phyloP scores from a whole-genome alignment of 202 grass and related monocot genomes.

The Panicum virgatum region DNA sequence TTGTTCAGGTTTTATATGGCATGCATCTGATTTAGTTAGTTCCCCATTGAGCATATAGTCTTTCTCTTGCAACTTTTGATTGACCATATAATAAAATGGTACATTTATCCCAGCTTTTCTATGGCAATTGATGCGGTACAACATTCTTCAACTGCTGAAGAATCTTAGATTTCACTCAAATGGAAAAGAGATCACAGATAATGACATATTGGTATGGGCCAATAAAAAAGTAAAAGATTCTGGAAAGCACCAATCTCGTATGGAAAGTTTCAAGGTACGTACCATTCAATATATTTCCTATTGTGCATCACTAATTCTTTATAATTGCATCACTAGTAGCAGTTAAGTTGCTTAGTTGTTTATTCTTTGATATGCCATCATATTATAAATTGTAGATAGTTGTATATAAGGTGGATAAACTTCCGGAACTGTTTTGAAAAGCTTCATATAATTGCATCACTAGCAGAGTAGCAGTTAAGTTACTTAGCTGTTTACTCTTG shows the following conservation, averaged over 20 bases:
- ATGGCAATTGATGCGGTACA: slow-evolving; percentile 97
- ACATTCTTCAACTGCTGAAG: slow-evolving; percentile 89
- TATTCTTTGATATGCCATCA: background rate
- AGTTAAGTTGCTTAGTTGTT: slow-evolving; percentile 10
- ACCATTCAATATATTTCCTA: slow-evolving; percentile 28
- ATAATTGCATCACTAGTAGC: background rate
- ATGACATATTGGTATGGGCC: slow-evolving; percentile 84
- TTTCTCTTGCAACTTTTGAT: background rate
- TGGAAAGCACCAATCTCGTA: slow-evolving; percentile 62
- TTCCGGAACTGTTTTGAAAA: slow-evolving; percentile 18
- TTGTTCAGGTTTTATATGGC: background rate
- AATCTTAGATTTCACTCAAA: slow-evolving; percentile 86
- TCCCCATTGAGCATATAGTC: background rate
- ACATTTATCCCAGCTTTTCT: slow-evolving; percentile 63
- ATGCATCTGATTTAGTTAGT: background rate
- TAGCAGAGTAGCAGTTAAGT: slow-evolving; percentile 3
- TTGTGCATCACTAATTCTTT: background rate
- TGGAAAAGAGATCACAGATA: slow-evolving; percentile 84
- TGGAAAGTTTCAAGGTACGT: slow-evolving; percentile 91
- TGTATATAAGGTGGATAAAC: background rate
- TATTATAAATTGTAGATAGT: slow-evolving; percentile 20
- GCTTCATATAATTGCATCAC: background rate
- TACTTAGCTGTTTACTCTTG: background rate
- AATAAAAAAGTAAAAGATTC: slow-evolving; percentile 81
- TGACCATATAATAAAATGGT: slow-evolving; percentile 10